phyloP scores from a whole-genome alignment of 352 stramenopile species.

The Phytophthora idaei region DNA sequence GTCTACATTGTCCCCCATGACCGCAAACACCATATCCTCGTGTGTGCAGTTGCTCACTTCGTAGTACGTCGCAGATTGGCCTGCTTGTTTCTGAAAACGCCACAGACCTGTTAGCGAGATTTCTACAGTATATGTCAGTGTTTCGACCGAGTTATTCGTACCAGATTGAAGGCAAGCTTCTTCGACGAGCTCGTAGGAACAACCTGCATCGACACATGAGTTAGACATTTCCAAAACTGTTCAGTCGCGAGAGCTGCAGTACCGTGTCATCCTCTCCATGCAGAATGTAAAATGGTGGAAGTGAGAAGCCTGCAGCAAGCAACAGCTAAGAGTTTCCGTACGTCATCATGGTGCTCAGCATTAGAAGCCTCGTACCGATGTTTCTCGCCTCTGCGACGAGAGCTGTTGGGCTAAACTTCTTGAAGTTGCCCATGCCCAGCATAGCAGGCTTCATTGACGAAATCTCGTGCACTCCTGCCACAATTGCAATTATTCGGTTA shows the following conservation, averaged over 20 bases:
- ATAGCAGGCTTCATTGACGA: constrained; percentile 82
- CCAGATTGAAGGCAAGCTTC: constrained; percentile 55
- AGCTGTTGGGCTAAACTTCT: constrained; percentile 52
- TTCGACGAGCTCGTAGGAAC: constrained; percentile 64
- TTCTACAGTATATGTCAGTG: neutral
- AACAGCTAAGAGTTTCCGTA: neutral
- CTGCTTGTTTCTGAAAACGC: constrained; percentile 43
- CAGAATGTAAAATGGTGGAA: constrained; percentile 63
- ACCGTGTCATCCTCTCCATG: constrained; percentile 63
- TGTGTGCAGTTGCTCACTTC: constrained; percentile 58
- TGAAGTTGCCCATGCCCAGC: constrained; percentile 64
- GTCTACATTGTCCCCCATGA: constrained; percentile 65
- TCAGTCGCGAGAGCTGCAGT: neutral
- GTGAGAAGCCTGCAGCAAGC: constrained; percentile 28
- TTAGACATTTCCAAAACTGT: neutral
- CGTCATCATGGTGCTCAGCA: neutral
- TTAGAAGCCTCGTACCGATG: constrained; percentile 20
- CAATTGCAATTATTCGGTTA: neutral
- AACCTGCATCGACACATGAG: constrained; percentile 34
- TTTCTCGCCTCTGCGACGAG: constrained; percentile 36
- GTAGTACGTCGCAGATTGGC: constrained; percentile 47
- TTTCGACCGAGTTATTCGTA: constrained; percentile 20
- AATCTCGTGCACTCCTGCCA: constrained; percentile 68
- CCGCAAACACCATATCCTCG: constrained; percentile 70
- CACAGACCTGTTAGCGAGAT: neutral